Conservation (phyloP, 1,284 basidiomycete species). For the Butyriboletus regius region DNA sequence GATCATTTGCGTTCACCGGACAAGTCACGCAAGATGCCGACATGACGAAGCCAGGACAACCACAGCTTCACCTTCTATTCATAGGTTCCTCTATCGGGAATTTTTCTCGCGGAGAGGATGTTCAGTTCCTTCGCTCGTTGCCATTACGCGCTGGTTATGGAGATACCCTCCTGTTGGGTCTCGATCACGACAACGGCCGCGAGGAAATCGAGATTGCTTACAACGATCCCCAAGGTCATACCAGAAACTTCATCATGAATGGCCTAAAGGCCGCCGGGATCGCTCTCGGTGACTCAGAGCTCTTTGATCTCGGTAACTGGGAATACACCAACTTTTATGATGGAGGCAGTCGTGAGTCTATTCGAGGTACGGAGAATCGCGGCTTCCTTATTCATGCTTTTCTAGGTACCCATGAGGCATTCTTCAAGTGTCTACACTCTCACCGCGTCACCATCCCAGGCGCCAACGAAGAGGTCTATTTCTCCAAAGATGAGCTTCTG, state of each 20-base stretch:
- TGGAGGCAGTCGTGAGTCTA: conserved; percentile 52
- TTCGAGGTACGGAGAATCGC: not conserved
- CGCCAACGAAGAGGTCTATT: conserved; percentile 40
- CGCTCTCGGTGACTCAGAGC: conserved; percentile 51
- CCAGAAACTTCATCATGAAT: conserved; percentile 83
- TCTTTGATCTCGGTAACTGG: conserved; percentile 68
- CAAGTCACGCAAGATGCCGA: conserved; percentile 7
- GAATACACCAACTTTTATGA: conserved; percentile 82
- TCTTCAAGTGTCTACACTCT: conserved; percentile 61
- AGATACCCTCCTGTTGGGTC: conserved; percentile 70
- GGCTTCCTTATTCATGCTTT: conserved; percentile 3
- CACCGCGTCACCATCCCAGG: conserved; percentile 57
- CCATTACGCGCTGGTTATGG: conserved; percentile 68
- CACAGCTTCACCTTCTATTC: conserved; percentile 78
- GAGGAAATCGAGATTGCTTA: conserved; percentile 71
- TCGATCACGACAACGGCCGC: conserved; percentile 76
- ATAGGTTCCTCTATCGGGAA: conserved; percentile 94
- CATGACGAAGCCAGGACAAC: conserved; percentile 34
- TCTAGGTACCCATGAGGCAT: conserved; percentile 80
- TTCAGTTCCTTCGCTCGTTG: conserved; percentile 69
- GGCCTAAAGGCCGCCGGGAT: conserved; percentile 65
- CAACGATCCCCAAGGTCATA: conserved; percentile 74
- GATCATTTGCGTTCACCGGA: conserved; percentile 29
- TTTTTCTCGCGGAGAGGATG: conserved; percentile 70
- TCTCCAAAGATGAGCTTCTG: conserved; percentile 69